These are phyloP conservation scores for Hsuehochloa calcarea DNA, from an alignment of 176 grass and related monocot genomes.

Conservation along the genomic window DNA sequence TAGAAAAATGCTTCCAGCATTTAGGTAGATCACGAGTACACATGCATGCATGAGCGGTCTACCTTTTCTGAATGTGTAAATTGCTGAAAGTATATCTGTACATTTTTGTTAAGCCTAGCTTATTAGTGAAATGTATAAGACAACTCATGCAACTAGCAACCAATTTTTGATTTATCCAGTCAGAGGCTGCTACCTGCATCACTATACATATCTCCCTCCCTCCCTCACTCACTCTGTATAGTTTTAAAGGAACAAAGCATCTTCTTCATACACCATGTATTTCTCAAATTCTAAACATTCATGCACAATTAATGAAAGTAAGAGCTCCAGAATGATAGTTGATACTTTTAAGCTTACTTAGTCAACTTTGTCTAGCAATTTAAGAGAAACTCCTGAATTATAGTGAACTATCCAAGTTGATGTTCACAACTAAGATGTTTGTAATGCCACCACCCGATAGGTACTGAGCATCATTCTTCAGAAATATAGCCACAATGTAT, in stretches of 20 bases:
- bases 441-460: not conserved
- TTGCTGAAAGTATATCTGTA: not conserved
- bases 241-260: not conserved
- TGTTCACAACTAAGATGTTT: conserved; percentile 12
- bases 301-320: not conserved
- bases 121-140: not conserved
- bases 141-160: not conserved
- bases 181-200: conserved; percentile 13
- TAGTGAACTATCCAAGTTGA: not conserved
- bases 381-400: not conserved
- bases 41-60: not conserved
- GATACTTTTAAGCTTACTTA: not conserved
- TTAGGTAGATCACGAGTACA: not conserved
- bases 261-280: not conserved
- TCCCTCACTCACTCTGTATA: not conserved
- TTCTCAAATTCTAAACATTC: conserved; percentile 14
- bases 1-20: not conserved
- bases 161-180: not conserved
- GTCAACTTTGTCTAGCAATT: not conserved
- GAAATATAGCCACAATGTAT: not conserved
- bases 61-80: not conserved
- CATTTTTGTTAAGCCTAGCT: not conserved
- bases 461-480: not conserved
- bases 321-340: not conserved
- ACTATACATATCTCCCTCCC: not conserved